These are phyloP conservation scores for Phytophthora quininea DNA, from an alignment of 352 stramenopile species.

Conservation along the genomic window DNA sequence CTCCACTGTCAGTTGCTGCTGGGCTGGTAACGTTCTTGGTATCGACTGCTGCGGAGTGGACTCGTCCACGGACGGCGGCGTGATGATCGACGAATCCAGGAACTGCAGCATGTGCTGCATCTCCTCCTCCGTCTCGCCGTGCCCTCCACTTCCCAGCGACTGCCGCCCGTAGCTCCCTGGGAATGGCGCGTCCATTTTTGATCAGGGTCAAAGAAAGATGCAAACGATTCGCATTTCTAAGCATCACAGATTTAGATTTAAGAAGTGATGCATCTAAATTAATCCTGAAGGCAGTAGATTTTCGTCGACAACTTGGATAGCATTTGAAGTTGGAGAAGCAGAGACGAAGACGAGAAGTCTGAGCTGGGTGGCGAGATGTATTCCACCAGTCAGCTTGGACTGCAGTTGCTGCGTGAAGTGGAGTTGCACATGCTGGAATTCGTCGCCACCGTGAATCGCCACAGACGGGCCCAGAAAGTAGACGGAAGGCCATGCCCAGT, in stretches of 20 bases:
- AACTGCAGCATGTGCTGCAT: slow-evolving; percentile 76
- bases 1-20: slow-evolving; percentile 15
- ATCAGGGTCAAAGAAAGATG: no score
- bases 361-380: no score
- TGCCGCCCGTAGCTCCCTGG: slow-evolving; percentile 18
- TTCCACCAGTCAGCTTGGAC: not conserved
- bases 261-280: no score
- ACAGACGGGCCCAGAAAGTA: not conserved
- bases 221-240: no score
- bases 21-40: slow-evolving; percentile 13
- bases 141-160: slow-evolving; percentile 12
- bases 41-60: slow-evolving; percentile 24
- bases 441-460: not conserved
- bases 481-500: not conserved
- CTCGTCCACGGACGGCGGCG: slow-evolving; percentile 38
- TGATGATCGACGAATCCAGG: slow-evolving; percentile 59
- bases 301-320: no score
- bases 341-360: not conserved
- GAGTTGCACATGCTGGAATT: not conserved
- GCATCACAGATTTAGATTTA: no score
- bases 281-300: no score
- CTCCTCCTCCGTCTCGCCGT: slow-evolving; percentile 44
- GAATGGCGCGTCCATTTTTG: slow-evolving; percentile 28
- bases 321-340: not conserved
- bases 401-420: not conserved